A percentile compares a stretch with the other conserved stretches of the same genome.
These are phyloP conservation scores for Neurospora tetraspora DNA, from an alignment of 495 filamentous ascomycete genomes.

Conservation along the genomic window DNA sequence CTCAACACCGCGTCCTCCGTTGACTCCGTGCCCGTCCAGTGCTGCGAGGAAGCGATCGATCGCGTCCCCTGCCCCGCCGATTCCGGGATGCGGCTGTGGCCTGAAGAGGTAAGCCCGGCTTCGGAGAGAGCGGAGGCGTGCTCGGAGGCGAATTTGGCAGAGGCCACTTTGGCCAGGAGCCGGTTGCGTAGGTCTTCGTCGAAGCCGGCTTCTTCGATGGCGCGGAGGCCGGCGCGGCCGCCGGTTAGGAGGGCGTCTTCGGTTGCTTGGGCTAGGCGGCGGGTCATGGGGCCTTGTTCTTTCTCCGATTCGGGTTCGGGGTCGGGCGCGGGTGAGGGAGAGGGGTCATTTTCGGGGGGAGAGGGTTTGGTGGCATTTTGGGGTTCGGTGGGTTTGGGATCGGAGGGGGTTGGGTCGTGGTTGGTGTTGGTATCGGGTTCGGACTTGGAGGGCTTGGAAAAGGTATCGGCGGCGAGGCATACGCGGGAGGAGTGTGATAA, in stretches of 20 bases:
- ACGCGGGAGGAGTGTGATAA: neutral
- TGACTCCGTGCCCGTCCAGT: slow-evolving; percentile 73
- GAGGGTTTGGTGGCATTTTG: neutral
- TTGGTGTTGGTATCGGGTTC: neutral
- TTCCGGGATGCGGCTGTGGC: slow-evolving; percentile 23
- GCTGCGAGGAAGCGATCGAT: slow-evolving; percentile 55
- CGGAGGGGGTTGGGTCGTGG: neutral
- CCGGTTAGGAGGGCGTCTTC: slow-evolving; percentile 67
- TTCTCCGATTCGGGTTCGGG: neutral
- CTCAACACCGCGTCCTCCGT: slow-evolving; percentile 67
- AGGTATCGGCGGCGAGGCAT: neutral
- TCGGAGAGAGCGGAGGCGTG: slow-evolving; percentile 61
- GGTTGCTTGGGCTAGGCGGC: slow-evolving; percentile 66
- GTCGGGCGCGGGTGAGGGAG: neutral
- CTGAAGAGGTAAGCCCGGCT: slow-evolving; percentile 33
- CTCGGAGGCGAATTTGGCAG: slow-evolving; percentile 58
- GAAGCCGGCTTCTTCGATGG: slow-evolving; percentile 79
- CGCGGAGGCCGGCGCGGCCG: slow-evolving; percentile 58
- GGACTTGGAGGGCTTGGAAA: neutral
- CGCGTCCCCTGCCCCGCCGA: slow-evolving; percentile 64
- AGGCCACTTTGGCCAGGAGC: slow-evolving; percentile 64
- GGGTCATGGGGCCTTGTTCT: slow-evolving; percentile 53
- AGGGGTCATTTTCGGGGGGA: neutral
- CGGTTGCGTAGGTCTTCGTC: slow-evolving; percentile 69
- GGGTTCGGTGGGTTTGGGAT: neutral